Base-by-base conservation (phyloP, 257 asterid genomes). In the Primulina tabacum region DNA sequence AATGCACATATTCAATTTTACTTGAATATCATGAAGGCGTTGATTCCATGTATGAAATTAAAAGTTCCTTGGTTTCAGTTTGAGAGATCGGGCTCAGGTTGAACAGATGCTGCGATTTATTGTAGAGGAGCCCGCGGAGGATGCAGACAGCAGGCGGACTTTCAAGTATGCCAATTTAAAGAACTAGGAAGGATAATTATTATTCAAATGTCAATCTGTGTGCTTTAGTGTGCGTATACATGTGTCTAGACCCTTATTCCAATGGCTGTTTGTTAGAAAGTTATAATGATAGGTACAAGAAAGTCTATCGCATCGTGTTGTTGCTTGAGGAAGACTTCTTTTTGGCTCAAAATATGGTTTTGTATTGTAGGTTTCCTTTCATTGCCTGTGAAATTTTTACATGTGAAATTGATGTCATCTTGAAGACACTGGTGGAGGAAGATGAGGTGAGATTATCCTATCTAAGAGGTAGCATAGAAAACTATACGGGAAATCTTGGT, bases 351-450 rank as follows among this genome's bases (percentile, higher is more conserved):
- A 67, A 57, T 50, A 73, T 76, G 71, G 53, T 73, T 71, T 62
- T 61, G 66, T 58, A 29, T 33, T 76, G 52, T 83, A 94, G 99
- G 93, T 91, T 94, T 76, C 99, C 99, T 47, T 94, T 94, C 77
- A 85, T 94, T 79, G 92, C 99, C 14, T 91, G 97, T 82, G 99
- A 94, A 87, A 82, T 91, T 64, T 91, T 94, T 79, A 89, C 98
- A 1, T 94, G 99, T 62, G 99, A 94, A 81, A 94, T 94, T 67
- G 99, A 94, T 75, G 97, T 92, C 78, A 94, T 94, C 82, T 80
- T 94, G 82, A 91, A 91, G 90, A 87, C 97, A 58, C 65, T 94
- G 78, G 99, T 94, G 70, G 99, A 94, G 53, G 95, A 89, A 69
- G 95, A 94, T 76, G 98, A 91, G 95, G 99, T 94, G 75, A 60